Conservation (phyloP, 1,284 basidiomycete genomes). For the Sporisorium scitamineum region DNA sequence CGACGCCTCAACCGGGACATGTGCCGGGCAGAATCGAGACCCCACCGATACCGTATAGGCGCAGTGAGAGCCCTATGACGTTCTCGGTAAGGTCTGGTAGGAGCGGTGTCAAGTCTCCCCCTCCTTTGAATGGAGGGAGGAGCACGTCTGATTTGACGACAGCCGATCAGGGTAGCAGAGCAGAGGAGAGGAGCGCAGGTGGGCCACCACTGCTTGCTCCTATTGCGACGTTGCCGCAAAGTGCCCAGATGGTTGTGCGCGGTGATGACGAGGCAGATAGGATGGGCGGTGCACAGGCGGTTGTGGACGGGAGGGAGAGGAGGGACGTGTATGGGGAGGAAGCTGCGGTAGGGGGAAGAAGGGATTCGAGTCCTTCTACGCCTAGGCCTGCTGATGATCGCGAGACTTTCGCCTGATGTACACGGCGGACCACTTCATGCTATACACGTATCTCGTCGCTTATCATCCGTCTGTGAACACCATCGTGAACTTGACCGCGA, state of each 20-base stretch:
- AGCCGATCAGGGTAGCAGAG: background rate
- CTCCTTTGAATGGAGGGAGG: background rate
- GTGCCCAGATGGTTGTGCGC: background rate
- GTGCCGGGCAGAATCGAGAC: slow-evolving; percentile 46
- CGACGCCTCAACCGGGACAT: slow-evolving; percentile 33
- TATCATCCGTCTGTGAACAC: too few relatives aligned
- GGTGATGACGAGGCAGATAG: background rate
- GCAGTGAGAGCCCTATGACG: slow-evolving; percentile 25
- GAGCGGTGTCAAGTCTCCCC: slow-evolving; percentile 12
- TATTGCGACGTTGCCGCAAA: slow-evolving; percentile 18
- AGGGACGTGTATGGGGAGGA: background rate
- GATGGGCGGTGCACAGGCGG: background rate
- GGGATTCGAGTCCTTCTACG: slow-evolving; percentile 30
- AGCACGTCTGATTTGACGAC: background rate
- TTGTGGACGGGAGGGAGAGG: background rate
- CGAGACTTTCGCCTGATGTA: slow-evolving; percentile 19
- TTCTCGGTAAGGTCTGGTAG: background rate
- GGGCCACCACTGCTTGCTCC: slow-evolving; percentile 32
- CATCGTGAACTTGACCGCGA: too few relatives aligned
- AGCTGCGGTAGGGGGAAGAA: slow-evolving; percentile 2
- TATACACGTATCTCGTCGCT: too few relatives aligned
- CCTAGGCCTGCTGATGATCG: slow-evolving; percentile 38
- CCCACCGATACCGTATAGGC: slow-evolving; percentile 11
- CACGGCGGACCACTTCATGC: background rate
- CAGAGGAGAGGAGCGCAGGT: background rate